Evolutionary conservation across 2,329 filamentous ascomycete species (phyloP), one percentile per base, ranked within the genome.

Genomic region (Hypoxylon sp.): DNA sequence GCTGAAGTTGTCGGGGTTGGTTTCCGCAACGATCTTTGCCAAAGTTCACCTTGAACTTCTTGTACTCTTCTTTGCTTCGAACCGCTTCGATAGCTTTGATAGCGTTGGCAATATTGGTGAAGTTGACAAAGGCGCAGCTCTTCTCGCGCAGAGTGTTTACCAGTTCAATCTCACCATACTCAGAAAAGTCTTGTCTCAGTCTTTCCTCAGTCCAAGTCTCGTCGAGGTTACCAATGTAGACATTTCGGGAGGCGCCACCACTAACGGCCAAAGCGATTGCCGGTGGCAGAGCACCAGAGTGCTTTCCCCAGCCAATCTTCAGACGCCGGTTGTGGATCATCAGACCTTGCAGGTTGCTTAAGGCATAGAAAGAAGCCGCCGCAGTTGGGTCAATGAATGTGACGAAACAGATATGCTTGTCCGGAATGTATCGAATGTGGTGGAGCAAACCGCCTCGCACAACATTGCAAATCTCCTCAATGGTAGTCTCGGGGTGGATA

Each of bases 361-460:
- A 85, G 46, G 96, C 96, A 76, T 98, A 99, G 85, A 99, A 99
- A 0, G 95, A 98, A 44, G 96, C 96, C 24, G 96, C 96, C 3
- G 96, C 97, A 24, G 96, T 99, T 8, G 96, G 96, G 78, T 99
- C 96, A 80, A 99, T 98, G 82, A 99, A 99, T 1, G 96, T 99
- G 63, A 99, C 96, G 78, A 99, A 99, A 86, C 96, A 99, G 75
- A 99, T 99, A 83, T 99, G 96, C 88, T 99, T 99, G 84, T 99
- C 96, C 5, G 96, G 96, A 75, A 99, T 99, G 83, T 98, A 99
- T 74, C 96, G 94, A 80, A 99, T 97, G 81, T 99, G 96, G 81
- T 99, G 96, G 75, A 99, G 87, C 72, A 99, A 88, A 75, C 96
- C 96, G 65, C 96, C 96, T 72, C 96, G 90, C 57, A 99, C 96